Conservation (phyloP, 2,329 filamentous ascomycete species). For the Aspergillus sp. region DNA sequence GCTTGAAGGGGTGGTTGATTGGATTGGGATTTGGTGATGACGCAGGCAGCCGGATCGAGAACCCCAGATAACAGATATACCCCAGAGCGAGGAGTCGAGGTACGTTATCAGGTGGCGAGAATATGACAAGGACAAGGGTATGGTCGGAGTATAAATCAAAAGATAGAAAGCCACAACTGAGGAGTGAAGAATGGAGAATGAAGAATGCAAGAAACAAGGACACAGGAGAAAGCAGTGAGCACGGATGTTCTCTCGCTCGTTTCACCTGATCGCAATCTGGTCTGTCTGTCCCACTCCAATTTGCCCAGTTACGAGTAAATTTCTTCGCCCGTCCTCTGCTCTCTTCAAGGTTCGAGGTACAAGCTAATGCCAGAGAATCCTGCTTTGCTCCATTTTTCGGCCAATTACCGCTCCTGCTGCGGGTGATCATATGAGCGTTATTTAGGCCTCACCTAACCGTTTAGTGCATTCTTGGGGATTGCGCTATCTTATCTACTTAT, state of each 20-base stretch:
- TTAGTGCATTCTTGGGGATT: background rate
- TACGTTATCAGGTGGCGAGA: background rate
- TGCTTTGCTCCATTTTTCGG: conserved; percentile 3
- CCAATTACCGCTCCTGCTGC: conserved; percentile 14
- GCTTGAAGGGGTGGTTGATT: background rate
- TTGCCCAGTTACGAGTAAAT: background rate
- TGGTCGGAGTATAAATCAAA: background rate
- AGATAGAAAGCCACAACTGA: background rate
- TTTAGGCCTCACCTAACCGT: background rate
- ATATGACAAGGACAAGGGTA: background rate
- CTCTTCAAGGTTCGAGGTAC: background rate
- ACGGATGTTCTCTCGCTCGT: background rate
- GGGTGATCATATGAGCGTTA: conserved; percentile 3
- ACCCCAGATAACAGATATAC: background rate
- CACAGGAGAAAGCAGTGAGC: background rate
- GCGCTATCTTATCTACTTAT: background rate
- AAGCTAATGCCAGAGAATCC: background rate
- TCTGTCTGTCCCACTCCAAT: background rate
- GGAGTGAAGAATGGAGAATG: background rate
- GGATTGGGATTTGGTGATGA: conserved; percentile 1
- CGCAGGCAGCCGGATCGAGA: conserved; percentile 10
- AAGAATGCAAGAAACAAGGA: background rate
- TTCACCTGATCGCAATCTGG: background rate
- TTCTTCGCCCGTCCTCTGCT: background rate
- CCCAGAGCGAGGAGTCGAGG: conserved; percentile 1